phyloP scores from a whole-genome alignment of 257 asterid genomes.

The Capsicum rhomboideum region DNA sequence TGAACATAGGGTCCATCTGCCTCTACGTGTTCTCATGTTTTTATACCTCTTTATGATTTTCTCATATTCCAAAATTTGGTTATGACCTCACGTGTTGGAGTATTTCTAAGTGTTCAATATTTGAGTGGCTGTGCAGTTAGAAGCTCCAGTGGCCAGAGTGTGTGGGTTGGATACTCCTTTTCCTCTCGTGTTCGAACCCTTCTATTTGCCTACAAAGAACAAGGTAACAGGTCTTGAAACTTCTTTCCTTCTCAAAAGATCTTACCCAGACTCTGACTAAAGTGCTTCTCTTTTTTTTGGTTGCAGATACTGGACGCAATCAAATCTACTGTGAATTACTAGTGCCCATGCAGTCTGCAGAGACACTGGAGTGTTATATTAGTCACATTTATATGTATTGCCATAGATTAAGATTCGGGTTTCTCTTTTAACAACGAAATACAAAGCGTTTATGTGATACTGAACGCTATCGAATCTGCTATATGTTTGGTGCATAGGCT shows the following conservation, averaged over 20 bases:
- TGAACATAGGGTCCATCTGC: neutral
- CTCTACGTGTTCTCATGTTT: neutral
- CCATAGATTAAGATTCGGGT: neutral
- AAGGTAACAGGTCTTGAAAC: conserved; percentile 39
- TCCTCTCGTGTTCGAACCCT: conserved; percentile 92
- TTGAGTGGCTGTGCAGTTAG: conserved; percentile 43
- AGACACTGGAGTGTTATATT: neutral
- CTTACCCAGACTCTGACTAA: neutral
- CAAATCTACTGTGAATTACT: conserved; percentile 66
- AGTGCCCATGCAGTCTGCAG: neutral
- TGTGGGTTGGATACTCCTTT: conserved; percentile 95
- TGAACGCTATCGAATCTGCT: no score
- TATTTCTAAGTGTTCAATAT: neutral
- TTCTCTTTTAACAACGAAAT: no score
- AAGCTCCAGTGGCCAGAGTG: conserved; percentile 91
- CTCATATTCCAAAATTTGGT: neutral
- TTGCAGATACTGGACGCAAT: conserved; percentile 87
- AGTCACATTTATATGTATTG: neutral
- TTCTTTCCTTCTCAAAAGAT: neutral
- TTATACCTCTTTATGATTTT: neutral
- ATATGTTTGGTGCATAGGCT: no score
- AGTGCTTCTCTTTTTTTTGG: neutral
- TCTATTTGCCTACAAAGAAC: conserved; percentile 85
- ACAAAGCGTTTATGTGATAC: no score
- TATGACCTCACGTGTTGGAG: neutral